Percentiles rank a stretch among this genome's conserved stretches.
Evolutionary conservation across 257 asterid genomes (phyloP).

Genomic region (Henckelia pumila): DNA sequence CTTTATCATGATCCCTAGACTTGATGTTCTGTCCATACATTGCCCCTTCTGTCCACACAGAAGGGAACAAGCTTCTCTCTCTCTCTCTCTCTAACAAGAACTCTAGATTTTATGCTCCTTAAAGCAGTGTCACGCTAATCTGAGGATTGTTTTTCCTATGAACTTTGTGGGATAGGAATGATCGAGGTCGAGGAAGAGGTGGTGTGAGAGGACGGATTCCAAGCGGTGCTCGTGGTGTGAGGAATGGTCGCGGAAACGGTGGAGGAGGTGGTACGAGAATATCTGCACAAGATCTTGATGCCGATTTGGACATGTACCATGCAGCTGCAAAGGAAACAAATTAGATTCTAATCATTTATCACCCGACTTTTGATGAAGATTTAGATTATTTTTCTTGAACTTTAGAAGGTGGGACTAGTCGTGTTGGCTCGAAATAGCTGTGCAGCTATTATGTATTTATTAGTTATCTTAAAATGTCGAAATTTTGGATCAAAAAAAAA

Average conservation of each 20-base stretch:
- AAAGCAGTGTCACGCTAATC: not conserved
- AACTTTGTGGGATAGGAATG: constrained; percentile 15
- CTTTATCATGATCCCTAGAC: not conserved
- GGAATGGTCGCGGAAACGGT: constrained; percentile 48
- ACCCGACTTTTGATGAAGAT: not conserved
- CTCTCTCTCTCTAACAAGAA: not conserved
- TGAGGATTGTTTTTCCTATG: not conserved
- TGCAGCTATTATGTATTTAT: too few relatives aligned
- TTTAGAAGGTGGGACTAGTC: not conserved
- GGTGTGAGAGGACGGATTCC: constrained; percentile 42
- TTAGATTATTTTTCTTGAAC: not conserved
- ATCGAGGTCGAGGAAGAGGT: constrained; percentile 45
- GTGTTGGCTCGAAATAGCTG: not conserved
- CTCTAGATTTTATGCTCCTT: not conserved
- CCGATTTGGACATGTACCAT: constrained; percentile 66
- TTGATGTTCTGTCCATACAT: not conserved
- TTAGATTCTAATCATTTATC: constrained; percentile 4
- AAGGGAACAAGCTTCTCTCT: not conserved
- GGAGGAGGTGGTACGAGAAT: constrained; percentile 49
- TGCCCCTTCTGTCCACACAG: not conserved
- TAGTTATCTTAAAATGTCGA: too few relatives aligned
- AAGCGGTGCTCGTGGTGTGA: constrained; percentile 44
- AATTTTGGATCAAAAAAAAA: too few relatives aligned
- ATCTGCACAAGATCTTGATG: constrained; percentile 72
- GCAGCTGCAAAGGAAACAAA: constrained; percentile 51